Evolutionary conservation across 768 basidiomycete species (phyloP).

Genomic region (Russula virescens): DNA sequence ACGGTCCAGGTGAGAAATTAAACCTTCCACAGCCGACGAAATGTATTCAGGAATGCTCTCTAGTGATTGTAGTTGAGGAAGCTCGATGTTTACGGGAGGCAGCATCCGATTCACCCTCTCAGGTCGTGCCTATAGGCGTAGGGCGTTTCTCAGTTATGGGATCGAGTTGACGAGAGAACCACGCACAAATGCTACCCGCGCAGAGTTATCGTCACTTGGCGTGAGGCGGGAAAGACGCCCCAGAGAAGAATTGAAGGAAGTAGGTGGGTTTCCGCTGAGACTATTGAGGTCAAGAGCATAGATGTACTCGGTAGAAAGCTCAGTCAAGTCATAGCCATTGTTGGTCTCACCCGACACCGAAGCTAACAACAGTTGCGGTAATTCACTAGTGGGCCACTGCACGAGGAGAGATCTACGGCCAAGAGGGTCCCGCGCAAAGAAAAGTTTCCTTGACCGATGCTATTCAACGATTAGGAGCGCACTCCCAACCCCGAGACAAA

Average conservation of each 20-base stretch:
- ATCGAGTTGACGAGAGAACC: neutral
- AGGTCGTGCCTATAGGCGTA: constrained; percentile 38
- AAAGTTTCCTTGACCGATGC: constrained; percentile 45
- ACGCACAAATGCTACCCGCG: constrained; percentile 3
- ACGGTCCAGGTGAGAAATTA: constrained; percentile 50
- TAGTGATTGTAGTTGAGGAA: constrained; percentile 34
- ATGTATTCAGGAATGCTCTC: constrained; percentile 43
- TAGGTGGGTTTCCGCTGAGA: constrained; percentile 18
- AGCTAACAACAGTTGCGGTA: constrained; percentile 54
- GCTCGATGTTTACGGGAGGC: constrained; percentile 34
- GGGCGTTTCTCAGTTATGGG: neutral
- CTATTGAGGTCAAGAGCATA: constrained; percentile 45
- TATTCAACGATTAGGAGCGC: constrained; percentile 27
- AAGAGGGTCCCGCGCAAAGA: constrained; percentile 77
- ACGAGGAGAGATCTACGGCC: constrained; percentile 82
- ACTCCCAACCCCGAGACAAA: neutral
- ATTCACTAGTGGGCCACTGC: constrained; percentile 45
- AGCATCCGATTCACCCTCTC: constrained; percentile 42
- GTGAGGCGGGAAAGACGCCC: constrained; percentile 25
- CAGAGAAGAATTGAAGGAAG: constrained; percentile 4
- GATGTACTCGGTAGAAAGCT: constrained; percentile 54
- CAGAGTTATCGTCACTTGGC: neutral
- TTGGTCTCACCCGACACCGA: constrained; percentile 57
- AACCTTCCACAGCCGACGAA: constrained; percentile 39
- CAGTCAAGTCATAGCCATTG: constrained; percentile 48